These are phyloP conservation scores for Cichorium intybus DNA, from an alignment of 140 eudicot species.

Conservation along the genomic window DNA sequence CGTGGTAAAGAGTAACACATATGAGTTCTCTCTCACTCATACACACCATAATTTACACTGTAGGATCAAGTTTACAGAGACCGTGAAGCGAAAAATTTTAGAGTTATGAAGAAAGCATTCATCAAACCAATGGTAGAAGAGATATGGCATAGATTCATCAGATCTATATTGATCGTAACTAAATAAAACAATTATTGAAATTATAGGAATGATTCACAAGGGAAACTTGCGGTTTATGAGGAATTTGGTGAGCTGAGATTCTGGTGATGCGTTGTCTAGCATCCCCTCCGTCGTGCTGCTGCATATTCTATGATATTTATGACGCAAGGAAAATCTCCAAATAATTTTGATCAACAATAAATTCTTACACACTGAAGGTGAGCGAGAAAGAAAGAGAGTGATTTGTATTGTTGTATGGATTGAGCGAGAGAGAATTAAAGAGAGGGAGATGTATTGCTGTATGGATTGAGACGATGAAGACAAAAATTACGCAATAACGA, in stretches of 20 bases:
- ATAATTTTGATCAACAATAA: background rate
- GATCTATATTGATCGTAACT: background rate
- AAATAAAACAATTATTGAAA: background rate
- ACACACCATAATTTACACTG: background rate
- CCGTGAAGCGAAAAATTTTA: background rate
- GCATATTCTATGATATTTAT: constrained; percentile 22
- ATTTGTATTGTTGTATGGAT: too few relatives aligned
- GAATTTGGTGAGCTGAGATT: constrained; percentile 71
- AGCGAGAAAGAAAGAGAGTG: background rate
- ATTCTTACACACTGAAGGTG: background rate
- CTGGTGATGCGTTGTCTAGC: constrained; percentile 58
- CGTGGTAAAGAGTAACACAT: too few relatives aligned
- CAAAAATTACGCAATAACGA: too few relatives aligned
- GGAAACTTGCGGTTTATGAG: constrained; percentile 50
- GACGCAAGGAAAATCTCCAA: constrained; percentile 1
- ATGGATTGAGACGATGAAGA: too few relatives aligned
- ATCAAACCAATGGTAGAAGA: background rate
- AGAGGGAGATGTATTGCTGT: too few relatives aligned
- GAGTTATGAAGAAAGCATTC: background rate
- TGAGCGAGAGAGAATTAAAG: too few relatives aligned
- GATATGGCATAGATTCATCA: too few relatives aligned
- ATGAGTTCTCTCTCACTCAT: too few relatives aligned
- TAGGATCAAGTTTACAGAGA: background rate
- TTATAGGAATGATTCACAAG: background rate
- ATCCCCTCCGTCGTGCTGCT: constrained; percentile 24